These are phyloP conservation scores for Circinella minor DNA, from an alignment of 371 early-diverging fungal genomes.

Conservation along the genomic window DNA sequence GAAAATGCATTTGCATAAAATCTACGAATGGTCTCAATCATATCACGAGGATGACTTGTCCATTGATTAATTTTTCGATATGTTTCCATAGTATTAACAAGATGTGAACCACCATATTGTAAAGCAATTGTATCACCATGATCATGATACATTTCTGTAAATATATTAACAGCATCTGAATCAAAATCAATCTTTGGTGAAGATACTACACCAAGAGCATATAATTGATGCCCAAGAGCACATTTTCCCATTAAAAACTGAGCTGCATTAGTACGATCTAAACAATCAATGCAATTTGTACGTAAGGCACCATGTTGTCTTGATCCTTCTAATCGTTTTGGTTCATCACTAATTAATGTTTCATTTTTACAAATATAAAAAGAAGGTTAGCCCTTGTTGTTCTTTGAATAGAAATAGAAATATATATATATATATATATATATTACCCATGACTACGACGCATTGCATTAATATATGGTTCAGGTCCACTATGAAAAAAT, in stretches of 20 bases:
- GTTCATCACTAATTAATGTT: not conserved
- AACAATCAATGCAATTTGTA: conserved; percentile 99
- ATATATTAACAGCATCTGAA: conserved; percentile 88
- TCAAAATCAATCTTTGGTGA: conserved; percentile 88
- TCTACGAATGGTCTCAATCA: conserved; percentile 91
- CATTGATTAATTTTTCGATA: conserved; percentile 93
- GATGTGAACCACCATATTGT: conserved; percentile 98
- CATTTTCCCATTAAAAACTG: conserved; percentile 97
- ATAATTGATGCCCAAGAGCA: conserved; percentile 91
- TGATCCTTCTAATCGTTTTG: conserved; percentile 20
- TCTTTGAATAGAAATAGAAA: too few relatives aligned
- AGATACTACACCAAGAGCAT: conserved; percentile 85
- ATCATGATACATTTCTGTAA: conserved; percentile 98
- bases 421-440: too few relatives aligned
- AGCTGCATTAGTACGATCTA: conserved; percentile 99
- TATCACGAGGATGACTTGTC: conserved; percentile 94
- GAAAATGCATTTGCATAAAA: conserved; percentile 95
- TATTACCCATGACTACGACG: conserved; percentile 13
- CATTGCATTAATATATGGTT: conserved; percentile 64
- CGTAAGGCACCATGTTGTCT: conserved; percentile 91
- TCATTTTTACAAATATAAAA: not conserved
- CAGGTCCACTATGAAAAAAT: conserved; percentile 91
- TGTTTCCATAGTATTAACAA: conserved; percentile 97
- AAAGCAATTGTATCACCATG: conserved; percentile 98
- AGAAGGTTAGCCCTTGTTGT: not conserved